Conservation (phyloP, 1,284 basidiomycete species). For the Cutaneotrichosporon sp. region DNA sequence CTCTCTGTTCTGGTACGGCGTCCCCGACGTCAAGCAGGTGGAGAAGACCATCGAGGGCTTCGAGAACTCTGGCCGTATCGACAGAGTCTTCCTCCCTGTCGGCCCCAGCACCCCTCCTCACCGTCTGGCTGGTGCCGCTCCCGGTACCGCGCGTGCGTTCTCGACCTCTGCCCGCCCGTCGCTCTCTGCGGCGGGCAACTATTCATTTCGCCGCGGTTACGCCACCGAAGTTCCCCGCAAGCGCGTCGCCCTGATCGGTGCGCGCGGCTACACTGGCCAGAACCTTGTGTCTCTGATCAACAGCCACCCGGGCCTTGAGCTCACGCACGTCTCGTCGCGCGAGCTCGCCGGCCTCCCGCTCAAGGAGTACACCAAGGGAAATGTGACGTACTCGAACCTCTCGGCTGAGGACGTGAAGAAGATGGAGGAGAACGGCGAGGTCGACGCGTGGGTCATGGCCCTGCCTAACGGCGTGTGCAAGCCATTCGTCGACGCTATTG, state of each 20-base stretch:
- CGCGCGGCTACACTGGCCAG: constrained; percentile 89
- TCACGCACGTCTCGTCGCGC: constrained; percentile 93
- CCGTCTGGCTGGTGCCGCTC: constrained; percentile 48
- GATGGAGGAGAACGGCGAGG: constrained; percentile 81
- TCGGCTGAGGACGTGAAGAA: constrained; percentile 68
- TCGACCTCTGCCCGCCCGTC: constrained; percentile 63
- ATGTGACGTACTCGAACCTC: constrained; percentile 74
- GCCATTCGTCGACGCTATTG: constrained; percentile 94
- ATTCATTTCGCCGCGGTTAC: constrained; percentile 50
- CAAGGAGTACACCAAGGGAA: constrained; percentile 73
- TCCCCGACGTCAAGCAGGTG: constrained; percentile 87
- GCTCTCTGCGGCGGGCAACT: constrained; percentile 51
- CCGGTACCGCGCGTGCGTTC: constrained; percentile 57
- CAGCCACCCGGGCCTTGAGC: constrained; percentile 75
- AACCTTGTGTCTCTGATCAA: constrained; percentile 81
- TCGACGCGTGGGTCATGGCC: constrained; percentile 97
- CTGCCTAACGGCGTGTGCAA: constrained; percentile 95
- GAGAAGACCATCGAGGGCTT: constrained; percentile 78
- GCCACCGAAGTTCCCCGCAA: constrained; percentile 63
- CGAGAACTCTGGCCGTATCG: constrained; percentile 79
- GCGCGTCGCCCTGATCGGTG: constrained; percentile 90
- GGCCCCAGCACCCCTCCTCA: constrained; percentile 71
- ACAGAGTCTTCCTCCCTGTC: constrained; percentile 82
- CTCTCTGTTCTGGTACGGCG: constrained; percentile 96
- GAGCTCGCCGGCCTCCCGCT: constrained; percentile 82